Evolutionary conservation across 2,329 filamentous ascomycete species (phyloP), one percentile per base, ranked within the genome.

Genomic region (Aureobasidium lini): DNA sequence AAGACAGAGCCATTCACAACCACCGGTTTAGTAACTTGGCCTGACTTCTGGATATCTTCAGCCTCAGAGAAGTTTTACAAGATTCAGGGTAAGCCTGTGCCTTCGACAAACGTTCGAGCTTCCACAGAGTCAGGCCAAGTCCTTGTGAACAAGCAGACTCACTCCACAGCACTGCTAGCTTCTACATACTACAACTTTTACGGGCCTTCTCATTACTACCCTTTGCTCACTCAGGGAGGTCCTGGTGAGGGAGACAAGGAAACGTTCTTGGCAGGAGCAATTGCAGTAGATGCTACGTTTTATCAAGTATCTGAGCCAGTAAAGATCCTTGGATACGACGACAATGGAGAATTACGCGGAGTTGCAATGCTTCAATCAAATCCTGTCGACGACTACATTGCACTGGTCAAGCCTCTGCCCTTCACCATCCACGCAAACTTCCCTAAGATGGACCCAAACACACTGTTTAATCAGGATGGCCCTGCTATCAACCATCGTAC

Each of bases 221-320:
- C 73, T 0, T 65, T 80, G 0, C 69, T 78, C 6, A 76, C 73
- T 2, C 77, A 79, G 64, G 77, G 77, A 39, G 77, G 73, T 8
- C 69, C 74, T 0, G 78, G 78, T 13, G 72, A 79, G 65, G 78
- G 78, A 9, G 78, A 80, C 66, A 80, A 80, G 63, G 78, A 80
- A 64, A 80, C 77, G 0, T 80, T 80, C 63, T 65, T 77, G 15
- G 70, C 74, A 5, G 77, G 77, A 7, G 76, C 78, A 8, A 62
- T 72, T 3, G 74, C 69, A 10, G 65, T 77, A 1, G 65, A 68
- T 4, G 68, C 73, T 6, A 64, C 72, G 1, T 78, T 73, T 63
- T 77, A 78, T 62, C 69, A 74, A 39, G 76, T 79, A 42, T 31
- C 37, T 28, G 44, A 59, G 10, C 60, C 59, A 3, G 69, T 67